Evolutionary conservation across 768 basidiomycete genomes (phyloP).

Genomic region (Inosperma sp.): DNA sequence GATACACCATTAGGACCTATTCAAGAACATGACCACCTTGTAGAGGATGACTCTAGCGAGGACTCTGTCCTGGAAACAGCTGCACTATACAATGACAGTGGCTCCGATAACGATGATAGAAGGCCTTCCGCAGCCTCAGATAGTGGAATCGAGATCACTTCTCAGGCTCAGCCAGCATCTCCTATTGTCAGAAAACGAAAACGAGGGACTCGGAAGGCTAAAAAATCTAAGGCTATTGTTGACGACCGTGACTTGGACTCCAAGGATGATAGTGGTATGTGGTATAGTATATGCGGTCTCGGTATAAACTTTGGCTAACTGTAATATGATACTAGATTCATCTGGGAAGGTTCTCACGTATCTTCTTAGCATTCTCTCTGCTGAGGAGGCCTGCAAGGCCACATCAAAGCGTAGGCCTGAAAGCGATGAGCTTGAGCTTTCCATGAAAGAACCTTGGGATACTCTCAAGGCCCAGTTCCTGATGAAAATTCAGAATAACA

Average conservation of each 20-base stretch:
- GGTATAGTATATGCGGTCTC: background rate
- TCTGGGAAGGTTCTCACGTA: background rate
- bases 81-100: background rate
- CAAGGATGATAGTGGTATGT: background rate
- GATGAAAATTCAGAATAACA: background rate
- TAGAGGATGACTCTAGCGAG: background rate
- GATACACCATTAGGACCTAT: background rate
- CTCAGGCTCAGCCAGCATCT: background rate
- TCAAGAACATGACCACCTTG: background rate
- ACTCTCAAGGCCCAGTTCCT: background rate
- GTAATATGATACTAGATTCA: background rate
- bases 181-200: background rate
- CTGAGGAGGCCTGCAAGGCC: background rate
- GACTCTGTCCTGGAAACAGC: too few relatives aligned
- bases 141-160: background rate
- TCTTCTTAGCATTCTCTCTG: background rate
- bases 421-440: background rate
- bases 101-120: background rate
- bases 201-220: background rate
- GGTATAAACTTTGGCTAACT: too few relatives aligned
- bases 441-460: background rate
- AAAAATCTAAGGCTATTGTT: background rate
- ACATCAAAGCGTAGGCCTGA: background rate
- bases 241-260: background rate
- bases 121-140: background rate